These are phyloP conservation scores for Petunia secreta DNA, from an alignment of 257 asterid species.

Conservation along the genomic window DNA sequence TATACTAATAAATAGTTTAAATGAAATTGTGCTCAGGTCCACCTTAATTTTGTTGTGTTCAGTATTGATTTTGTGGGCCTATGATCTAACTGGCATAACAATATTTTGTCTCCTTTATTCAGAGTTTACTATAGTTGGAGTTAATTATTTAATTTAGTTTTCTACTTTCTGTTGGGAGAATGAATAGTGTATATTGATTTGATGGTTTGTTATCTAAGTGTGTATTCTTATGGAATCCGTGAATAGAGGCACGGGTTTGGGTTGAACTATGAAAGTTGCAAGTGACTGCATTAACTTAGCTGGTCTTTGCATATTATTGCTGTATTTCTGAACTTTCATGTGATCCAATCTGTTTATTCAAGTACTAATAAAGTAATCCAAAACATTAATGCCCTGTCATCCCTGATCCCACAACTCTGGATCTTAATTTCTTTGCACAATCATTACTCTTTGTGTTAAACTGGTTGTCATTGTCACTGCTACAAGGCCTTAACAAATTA, in stretches of 20 bases:
- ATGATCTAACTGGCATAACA: background rate
- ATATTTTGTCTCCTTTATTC: background rate
- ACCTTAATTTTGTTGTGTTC: background rate
- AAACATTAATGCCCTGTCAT: conserved; percentile 36
- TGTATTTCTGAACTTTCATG: conserved; percentile 61
- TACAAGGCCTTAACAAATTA: background rate
- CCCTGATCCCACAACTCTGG: conserved; percentile 32
- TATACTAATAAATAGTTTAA: background rate
- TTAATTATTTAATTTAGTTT: background rate
- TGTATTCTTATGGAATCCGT: conserved; percentile 68
- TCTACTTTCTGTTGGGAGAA: background rate
- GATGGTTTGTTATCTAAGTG: conserved; percentile 29
- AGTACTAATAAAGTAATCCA: conserved; percentile 35
- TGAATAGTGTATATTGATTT: conserved; percentile 21
- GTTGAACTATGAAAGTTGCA: conserved; percentile 36
- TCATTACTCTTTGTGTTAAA: conserved; percentile 13
- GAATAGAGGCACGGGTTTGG: conserved; percentile 75
- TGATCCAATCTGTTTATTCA: conserved; percentile 49
- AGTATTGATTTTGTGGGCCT: conserved; percentile 10
- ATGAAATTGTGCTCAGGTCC: background rate
- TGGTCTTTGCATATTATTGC: conserved; percentile 13
- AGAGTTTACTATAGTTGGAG: background rate
- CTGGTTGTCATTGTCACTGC: conserved; percentile 19
- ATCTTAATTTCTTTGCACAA: conserved; percentile 36
- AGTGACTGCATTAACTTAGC: conserved; percentile 58